A percentile compares a stretch with the other conserved stretches of the same genome.
These are phyloP conservation scores for Curvularia verruculosa DNA, from an alignment of 2,329 filamentous ascomycete genomes.

Conservation along the genomic window DNA sequence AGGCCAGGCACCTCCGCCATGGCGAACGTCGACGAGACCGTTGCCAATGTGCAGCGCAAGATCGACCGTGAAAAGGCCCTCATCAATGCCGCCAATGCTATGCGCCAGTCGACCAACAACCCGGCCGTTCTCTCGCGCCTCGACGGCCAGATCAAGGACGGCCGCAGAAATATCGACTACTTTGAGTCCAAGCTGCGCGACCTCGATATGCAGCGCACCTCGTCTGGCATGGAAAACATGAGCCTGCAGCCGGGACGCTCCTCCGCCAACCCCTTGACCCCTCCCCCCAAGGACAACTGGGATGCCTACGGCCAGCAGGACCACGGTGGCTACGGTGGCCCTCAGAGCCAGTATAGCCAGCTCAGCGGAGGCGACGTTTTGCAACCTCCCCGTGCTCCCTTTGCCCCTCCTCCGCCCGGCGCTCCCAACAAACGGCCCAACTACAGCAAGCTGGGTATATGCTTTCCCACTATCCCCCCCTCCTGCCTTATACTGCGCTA, in stretches of 20 bases:
- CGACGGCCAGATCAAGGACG: constrained; percentile 93
- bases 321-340: constrained; percentile 67
- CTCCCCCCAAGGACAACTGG: constrained; percentile 75
- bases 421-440: constrained; percentile 74
- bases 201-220: constrained; percentile 79
- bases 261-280: constrained; percentile 52
- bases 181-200: constrained; percentile 91
- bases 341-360: constrained; percentile 58
- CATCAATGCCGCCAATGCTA: constrained; percentile 90
- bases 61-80: constrained; percentile 96
- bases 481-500: not conserved
- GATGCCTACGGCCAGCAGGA: constrained; percentile 60
- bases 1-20: constrained; percentile 52
- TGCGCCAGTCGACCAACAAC: constrained; percentile 96
- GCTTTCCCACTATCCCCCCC: not conserved
- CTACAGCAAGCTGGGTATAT: constrained; percentile 91
- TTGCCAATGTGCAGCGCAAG: constrained; percentile 89
- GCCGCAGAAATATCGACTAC: constrained; percentile 90
- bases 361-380: constrained; percentile 71
- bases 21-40: constrained; percentile 65
- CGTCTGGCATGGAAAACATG: constrained; percentile 71
- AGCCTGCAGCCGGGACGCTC: constrained; percentile 60
- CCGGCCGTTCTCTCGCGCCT: constrained; percentile 86
- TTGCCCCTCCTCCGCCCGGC: constrained; percentile 72
- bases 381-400: constrained; percentile 83